phyloP scores from a whole-genome alignment of 495 filamentous ascomycete genomes.

The Tricharina praecox region DNA sequence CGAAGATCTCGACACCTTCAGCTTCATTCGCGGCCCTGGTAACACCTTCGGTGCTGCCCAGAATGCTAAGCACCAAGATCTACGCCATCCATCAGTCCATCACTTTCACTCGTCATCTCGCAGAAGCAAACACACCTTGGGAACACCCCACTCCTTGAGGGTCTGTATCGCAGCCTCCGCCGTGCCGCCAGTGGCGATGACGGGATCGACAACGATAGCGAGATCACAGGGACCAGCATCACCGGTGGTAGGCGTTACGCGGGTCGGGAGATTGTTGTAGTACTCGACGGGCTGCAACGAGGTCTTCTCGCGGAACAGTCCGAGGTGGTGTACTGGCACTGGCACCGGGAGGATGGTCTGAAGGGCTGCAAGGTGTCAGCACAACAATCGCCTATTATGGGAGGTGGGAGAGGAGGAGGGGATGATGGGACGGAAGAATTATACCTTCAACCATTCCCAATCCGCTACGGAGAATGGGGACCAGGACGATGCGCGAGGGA shows the following conservation, averaged over 20 bases:
- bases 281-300: slow-evolving; percentile 86
- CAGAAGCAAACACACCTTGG: slow-evolving; percentile 31
- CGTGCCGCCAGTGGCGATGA: slow-evolving; percentile 87
- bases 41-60: slow-evolving; percentile 53
- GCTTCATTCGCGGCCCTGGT: slow-evolving; percentile 48
- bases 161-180: slow-evolving; percentile 79
- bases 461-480: slow-evolving; percentile 82
- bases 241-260: slow-evolving; percentile 29
- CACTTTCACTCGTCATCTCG: too few species aligned
- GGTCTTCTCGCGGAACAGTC: slow-evolving; percentile 73
- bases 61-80: slow-evolving; percentile 57
- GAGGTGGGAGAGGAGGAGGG: too few species aligned
- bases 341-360: slow-evolving; percentile 65
- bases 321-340: slow-evolving; percentile 80
- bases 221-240: slow-evolving; percentile 38
- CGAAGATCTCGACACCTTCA: slow-evolving; percentile 62
- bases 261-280: slow-evolving; percentile 91
- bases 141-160: slow-evolving; percentile 74
- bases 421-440: too few species aligned
- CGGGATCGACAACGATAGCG: slow-evolving; percentile 74
- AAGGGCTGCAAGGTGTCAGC: slow-evolving; percentile 37
- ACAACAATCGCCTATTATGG: neutral
- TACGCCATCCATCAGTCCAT: slow-evolving; percentile 3
- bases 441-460: slow-evolving; percentile 73
- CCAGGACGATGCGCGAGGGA: slow-evolving; percentile 55